Percentiles rank a stretch among this genome's conserved stretches.
These are phyloP conservation scores for Plantago elongata DNA, from an alignment of 257 asterid species.

Conservation along the genomic window DNA sequence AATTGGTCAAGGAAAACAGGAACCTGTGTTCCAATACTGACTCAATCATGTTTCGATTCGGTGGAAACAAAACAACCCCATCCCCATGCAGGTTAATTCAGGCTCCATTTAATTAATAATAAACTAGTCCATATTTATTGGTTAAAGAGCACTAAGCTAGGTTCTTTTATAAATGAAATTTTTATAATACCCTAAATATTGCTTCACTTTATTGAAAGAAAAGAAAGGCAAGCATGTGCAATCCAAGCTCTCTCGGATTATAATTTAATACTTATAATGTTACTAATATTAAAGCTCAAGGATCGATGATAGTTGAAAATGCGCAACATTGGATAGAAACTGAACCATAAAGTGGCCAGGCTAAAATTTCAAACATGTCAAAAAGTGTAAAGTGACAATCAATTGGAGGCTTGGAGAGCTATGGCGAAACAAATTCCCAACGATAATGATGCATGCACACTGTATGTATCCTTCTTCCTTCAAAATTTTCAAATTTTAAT, in stretches of 20 bases:
- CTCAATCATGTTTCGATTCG: not conserved
- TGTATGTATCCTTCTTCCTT: too few species aligned
- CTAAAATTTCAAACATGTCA: not conserved
- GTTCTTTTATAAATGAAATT: not conserved
- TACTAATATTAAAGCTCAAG: not conserved
- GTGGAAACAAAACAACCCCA: not conserved
- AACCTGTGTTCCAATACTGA: conserved; percentile 5
- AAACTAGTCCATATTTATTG: conserved; percentile 9
- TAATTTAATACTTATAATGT: too few species aligned
- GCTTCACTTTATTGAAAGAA: not conserved
- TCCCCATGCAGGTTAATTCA: too few species aligned
- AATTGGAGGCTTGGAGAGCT: too few species aligned
- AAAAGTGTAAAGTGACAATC: too few species aligned
- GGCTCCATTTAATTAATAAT: conserved; percentile 9
- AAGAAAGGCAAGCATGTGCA: not conserved
- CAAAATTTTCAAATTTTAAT: too few species aligned
- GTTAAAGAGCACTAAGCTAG: conserved; percentile 2
- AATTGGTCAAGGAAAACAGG: conserved; percentile 6
- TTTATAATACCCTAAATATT: not conserved
- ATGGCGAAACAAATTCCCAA: too few species aligned
- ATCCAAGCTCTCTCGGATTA: not conserved
- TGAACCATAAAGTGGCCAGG: not conserved
- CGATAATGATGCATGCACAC: too few species aligned
- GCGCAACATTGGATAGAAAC: not conserved
- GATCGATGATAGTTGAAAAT: conserved; percentile 15